A percentile compares a stretch with the other conserved stretches of the same genome.
Conservation (phyloP, 2,329 filamentous ascomycete genomes). For the Aspergillus sp. region DNA sequence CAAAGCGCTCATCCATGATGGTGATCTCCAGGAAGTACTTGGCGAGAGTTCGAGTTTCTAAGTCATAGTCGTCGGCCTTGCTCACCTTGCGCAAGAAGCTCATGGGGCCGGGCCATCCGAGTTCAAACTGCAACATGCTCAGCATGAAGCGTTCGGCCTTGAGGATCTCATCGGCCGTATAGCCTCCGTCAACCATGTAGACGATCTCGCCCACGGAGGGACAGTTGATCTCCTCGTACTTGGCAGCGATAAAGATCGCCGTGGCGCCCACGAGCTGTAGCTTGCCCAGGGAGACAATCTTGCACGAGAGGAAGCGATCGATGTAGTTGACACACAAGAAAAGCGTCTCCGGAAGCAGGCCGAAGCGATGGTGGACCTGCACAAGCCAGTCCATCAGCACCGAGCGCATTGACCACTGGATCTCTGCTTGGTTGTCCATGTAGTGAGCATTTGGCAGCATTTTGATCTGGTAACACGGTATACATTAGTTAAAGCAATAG, state of each 20-base stretch:
- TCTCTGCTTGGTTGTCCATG: constrained; percentile 96
- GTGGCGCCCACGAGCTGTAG: constrained; percentile 95
- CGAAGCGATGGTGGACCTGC: constrained; percentile 91
- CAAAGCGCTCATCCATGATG: constrained; percentile 97
- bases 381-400: constrained; percentile 98
- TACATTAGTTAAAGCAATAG: neutral
- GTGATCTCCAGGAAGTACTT: constrained; percentile 98
- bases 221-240: constrained; percentile 99
- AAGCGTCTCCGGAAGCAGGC: constrained; percentile 86
- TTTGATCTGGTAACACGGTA: constrained; percentile 53
- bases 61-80: constrained; percentile 96
- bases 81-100: constrained; percentile 95
- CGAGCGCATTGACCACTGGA: constrained; percentile 98
- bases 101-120: constrained; percentile 99
- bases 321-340: constrained; percentile 97
- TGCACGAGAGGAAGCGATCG: constrained; percentile 90
- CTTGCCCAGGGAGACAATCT: constrained; percentile 92
- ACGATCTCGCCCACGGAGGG: constrained; percentile 93
- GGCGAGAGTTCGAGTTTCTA: constrained; percentile 90
- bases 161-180: constrained; percentile 85
- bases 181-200: constrained; percentile 96
- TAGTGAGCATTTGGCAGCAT: constrained; percentile 89
- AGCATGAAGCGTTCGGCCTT: constrained; percentile 99
- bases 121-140: constrained; percentile 90
- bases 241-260: constrained; percentile 91